Evolutionary conservation across 208 protist genomes (phyloP).

Genomic region (Crithidia expoeki): DNA sequence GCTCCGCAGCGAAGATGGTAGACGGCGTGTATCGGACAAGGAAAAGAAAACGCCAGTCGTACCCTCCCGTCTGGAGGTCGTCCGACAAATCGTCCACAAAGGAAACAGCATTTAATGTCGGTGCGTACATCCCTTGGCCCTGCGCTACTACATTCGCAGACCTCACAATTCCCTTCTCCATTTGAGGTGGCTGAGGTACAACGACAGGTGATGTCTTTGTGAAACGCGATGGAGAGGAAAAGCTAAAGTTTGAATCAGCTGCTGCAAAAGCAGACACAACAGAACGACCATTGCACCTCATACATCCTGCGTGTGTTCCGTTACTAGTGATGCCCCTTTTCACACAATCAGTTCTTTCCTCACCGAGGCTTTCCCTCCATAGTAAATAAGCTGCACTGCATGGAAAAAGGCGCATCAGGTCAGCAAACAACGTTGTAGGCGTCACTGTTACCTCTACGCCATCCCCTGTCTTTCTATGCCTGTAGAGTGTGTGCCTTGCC

Average conservation of each 20-base stretch:
- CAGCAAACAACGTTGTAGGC: slow-evolving; percentile 14
- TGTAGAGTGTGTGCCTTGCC: not conserved
- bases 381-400: slow-evolving; percentile 2
- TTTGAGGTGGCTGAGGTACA: too few species aligned
- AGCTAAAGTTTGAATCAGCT: too few species aligned
- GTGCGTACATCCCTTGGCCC: too few species aligned
- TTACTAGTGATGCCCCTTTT: not conserved
- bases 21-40: slow-evolving; percentile 23
- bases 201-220: too few species aligned
- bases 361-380: not conserved
- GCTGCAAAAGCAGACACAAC: too few species aligned
- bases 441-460: slow-evolving; percentile 28
- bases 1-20: too few species aligned
- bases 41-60: slow-evolving; percentile 34
- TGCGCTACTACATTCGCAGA: too few species aligned
- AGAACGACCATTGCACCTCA: not conserved
- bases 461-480: not conserved
- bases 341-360: too few species aligned
- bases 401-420: slow-evolving; percentile 34
- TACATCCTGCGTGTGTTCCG: not conserved
- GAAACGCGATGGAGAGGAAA: too few species aligned
- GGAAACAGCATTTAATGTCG: not conserved
- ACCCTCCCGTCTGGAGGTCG: not conserved
- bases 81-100: not conserved
- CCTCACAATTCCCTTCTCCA: too few species aligned